These are phyloP conservation scores for Botryotinia calthae DNA, from an alignment of 2,329 filamentous ascomycete genomes.

Conservation along the genomic window DNA sequence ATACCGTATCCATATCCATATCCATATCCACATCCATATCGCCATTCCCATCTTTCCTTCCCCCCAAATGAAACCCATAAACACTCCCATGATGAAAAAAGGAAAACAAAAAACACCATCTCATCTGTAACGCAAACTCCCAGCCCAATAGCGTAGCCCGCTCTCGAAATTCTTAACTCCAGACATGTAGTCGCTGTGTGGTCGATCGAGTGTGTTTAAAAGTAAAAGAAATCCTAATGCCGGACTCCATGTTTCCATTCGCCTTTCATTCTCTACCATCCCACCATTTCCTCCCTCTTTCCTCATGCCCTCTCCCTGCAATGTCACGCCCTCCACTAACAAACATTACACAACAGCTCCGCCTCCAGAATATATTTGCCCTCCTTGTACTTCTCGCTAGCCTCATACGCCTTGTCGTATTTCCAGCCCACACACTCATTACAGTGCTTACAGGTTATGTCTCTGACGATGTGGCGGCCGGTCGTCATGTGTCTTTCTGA, in stretches of 20 bases:
- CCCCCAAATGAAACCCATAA: neutral
- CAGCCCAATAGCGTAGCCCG: neutral
- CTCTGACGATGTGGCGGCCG: conserved; percentile 87
- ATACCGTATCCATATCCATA: conserved; percentile 5
- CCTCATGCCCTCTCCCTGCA: neutral
- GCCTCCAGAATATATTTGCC: conserved; percentile 96
- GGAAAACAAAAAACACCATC: neutral
- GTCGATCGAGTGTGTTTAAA: neutral
- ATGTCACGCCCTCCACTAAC: conserved; percentile 37
- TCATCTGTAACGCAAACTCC: neutral
- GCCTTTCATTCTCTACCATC: neutral
- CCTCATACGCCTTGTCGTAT: conserved; percentile 95
- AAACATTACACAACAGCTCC: conserved; percentile 80
- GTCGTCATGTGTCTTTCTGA: conserved; percentile 98
- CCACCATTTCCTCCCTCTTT: no score
- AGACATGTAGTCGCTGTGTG: neutral
- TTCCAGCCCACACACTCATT: conserved; percentile 95
- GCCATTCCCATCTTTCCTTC: neutral
- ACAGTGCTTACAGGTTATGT: conserved; percentile 90
- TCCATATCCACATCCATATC: neutral
- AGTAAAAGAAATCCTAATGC: neutral
- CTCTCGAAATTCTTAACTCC: neutral
- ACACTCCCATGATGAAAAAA: neutral
- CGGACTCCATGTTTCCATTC: neutral
- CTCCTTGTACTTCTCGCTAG: conserved; percentile 96